Evolutionary conservation across 495 filamentous ascomycete species (phyloP).

Genomic region (Darksidea phi): DNA sequence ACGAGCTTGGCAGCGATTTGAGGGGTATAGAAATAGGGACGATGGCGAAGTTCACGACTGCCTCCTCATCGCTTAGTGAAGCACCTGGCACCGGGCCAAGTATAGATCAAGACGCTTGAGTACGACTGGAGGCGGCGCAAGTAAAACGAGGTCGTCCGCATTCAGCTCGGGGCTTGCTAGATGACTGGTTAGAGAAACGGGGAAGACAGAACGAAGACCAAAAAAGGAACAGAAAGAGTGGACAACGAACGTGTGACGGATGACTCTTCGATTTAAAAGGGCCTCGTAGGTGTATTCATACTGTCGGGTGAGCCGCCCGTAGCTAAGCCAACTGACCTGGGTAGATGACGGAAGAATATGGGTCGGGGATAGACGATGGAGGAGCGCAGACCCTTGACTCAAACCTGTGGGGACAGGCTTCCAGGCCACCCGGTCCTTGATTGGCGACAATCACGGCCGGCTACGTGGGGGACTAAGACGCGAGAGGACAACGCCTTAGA

Average conservation of each 20-base stretch:
- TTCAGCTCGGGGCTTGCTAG: conserved; percentile 23
- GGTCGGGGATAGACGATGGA: conserved; percentile 28
- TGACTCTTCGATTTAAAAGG: conserved; percentile 6
- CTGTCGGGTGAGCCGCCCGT: conserved; percentile 7
- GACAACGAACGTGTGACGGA: conserved; percentile 8
- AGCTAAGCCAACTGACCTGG: conserved; percentile 13
- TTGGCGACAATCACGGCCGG: conserved; percentile 20
- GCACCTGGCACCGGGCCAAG: conserved; percentile 30
- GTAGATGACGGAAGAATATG: conserved; percentile 12
- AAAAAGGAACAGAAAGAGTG: conserved; percentile 13
- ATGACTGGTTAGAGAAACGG: conserved; percentile 1
- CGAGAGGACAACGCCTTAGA: conserved; percentile 30
- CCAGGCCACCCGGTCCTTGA: conserved; percentile 18
- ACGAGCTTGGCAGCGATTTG: no score
- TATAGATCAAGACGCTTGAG: conserved; percentile 21
- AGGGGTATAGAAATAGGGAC: conserved; percentile 7
- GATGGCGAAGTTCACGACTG: conserved; percentile 21
- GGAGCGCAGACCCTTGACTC: conserved; percentile 34
- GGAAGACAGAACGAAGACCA: background rate
- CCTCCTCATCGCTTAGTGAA: conserved; percentile 29
- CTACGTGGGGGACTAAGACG: conserved; percentile 27
- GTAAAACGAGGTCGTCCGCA: conserved; percentile 10
- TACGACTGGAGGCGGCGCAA: conserved; percentile 24
- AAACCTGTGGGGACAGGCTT: conserved; percentile 35
- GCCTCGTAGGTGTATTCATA: conserved; percentile 21